Evolutionary conservation across 2,329 filamentous ascomycete genomes (phyloP).

Genomic region (Colletotrichum plurivorum): DNA sequence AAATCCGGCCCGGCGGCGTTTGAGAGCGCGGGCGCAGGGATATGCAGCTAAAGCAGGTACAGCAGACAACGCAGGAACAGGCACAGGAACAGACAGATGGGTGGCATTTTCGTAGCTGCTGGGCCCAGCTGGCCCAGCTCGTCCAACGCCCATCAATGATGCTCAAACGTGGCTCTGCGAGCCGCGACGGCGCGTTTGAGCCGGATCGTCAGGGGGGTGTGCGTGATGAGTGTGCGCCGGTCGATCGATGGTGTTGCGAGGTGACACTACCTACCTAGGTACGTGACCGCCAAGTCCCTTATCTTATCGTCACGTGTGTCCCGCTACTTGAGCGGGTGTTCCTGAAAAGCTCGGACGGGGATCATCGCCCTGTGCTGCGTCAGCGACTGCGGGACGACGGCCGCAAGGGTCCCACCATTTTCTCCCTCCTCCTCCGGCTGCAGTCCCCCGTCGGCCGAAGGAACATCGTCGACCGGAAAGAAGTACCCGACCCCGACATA

Average conservation of each 20-base stretch:
- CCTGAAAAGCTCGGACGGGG: slow-evolving; percentile 8
- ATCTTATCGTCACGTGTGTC: slow-evolving; percentile 22
- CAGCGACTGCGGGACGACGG: not conserved
- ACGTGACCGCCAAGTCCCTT: not conserved
- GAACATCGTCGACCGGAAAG: slow-evolving; percentile 5
- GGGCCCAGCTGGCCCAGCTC: too few relatives aligned
- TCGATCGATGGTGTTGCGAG: slow-evolving; percentile 1
- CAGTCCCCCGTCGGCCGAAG: too few relatives aligned
- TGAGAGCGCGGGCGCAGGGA: not conserved
- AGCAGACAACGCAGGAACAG: not conserved
- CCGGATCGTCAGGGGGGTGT: slow-evolving; percentile 32
- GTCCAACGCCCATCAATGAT: not conserved
- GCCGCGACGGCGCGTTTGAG: slow-evolving; percentile 28
- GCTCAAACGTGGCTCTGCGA: slow-evolving; percentile 5
- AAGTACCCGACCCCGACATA: too few relatives aligned
- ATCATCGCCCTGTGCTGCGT: slow-evolving; percentile 10
- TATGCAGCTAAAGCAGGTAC: not conserved
- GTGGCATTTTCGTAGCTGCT: too few relatives aligned
- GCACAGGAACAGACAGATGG: too few relatives aligned
- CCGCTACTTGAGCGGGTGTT: not conserved
- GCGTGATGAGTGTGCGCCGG: not conserved
- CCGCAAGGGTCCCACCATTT: slow-evolving; percentile 5
- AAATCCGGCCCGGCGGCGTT: too few relatives aligned
- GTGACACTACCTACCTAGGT: not conserved
- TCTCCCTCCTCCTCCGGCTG: not conserved